Evolutionary conservation across 73 alveolate species (phyloP).

Genomic region (Diophrys appendiculata): DNA sequence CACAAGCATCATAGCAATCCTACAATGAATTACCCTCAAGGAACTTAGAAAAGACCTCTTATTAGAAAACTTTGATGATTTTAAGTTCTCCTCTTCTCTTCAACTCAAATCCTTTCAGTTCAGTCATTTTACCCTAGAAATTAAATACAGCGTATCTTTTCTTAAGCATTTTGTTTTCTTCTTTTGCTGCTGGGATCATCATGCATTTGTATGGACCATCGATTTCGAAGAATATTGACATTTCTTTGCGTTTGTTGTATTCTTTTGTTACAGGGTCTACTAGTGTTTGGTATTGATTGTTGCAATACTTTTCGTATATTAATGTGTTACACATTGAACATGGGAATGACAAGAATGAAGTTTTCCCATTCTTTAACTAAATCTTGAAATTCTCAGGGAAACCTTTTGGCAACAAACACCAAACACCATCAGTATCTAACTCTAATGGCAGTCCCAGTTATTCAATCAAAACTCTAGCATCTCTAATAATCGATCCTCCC

Average conservation of each 20-base stretch:
- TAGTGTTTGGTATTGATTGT: slow-evolving; percentile 91
- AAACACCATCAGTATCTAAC: slow-evolving; percentile 99
- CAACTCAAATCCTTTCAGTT: slow-evolving; percentile 98
- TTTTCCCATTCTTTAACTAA: slow-evolving; percentile 84
- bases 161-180: slow-evolving; percentile 98
- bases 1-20: slow-evolving; percentile 97
- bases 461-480: slow-evolving; percentile 95
- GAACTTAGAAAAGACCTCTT: slow-evolving; percentile 97
- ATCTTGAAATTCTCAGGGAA: slow-evolving; percentile 98
- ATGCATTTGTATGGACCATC: slow-evolving; percentile 99
- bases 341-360: slow-evolving; percentile 92
- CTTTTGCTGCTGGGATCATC: slow-evolving; percentile 98
- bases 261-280: slow-evolving; percentile 41
- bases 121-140: slow-evolving; percentile 93
- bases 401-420: slow-evolving; percentile 99
- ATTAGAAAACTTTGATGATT: slow-evolving; percentile 96
- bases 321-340: slow-evolving; percentile 94
- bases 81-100: slow-evolving; percentile 99
- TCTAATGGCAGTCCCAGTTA: slow-evolving; percentile 99
- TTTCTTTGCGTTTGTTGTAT: slow-evolving; percentile 87
- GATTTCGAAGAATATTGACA: slow-evolving; percentile 99
- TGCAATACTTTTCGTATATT: slow-evolving; percentile 96
- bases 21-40: slow-evolving; percentile 91
- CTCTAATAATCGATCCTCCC: slow-evolving; percentile 98
- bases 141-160: slow-evolving; percentile 98